Percentiles rank a stretch among this genome's conserved stretches.
These are phyloP conservation scores for Boletus edulis DNA, from an alignment of 768 basidiomycete genomes.

Conservation along the genomic window DNA sequence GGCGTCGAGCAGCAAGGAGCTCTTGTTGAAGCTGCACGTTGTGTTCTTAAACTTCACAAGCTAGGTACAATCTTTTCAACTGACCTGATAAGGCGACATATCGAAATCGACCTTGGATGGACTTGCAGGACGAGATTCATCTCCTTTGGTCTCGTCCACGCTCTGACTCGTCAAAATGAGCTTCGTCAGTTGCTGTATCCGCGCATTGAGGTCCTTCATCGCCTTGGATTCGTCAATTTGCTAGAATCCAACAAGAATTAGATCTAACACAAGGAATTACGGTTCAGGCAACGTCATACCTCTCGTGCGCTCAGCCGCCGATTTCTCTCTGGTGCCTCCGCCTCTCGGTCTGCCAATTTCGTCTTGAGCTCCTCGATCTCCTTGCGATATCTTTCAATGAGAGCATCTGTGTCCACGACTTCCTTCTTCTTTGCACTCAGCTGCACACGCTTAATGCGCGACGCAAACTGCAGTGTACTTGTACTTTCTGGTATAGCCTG, in stretches of 20 bases:
- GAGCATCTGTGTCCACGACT: conserved; percentile 87
- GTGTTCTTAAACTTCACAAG: not conserved
- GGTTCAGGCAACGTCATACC: conserved; percentile 22
- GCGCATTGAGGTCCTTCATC: conserved; percentile 76
- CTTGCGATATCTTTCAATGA: conserved; percentile 91
- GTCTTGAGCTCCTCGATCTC: conserved; percentile 89
- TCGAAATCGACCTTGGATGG: conserved; percentile 90
- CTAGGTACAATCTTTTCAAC: not conserved
- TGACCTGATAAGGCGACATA: conserved; percentile 80
- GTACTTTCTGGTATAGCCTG: conserved; percentile 79
- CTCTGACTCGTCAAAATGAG: conserved; percentile 84
- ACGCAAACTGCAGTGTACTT: conserved; percentile 89
- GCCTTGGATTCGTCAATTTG: conserved; percentile 84
- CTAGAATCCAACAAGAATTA: conserved; percentile 33
- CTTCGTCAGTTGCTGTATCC: conserved; percentile 81
- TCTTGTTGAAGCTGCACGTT: conserved; percentile 75
- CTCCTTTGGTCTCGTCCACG: conserved; percentile 65
- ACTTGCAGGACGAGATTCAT: conserved; percentile 74
- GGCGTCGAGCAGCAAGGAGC: conserved; percentile 70
- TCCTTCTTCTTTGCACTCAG: conserved; percentile 91
- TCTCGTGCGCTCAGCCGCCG: conserved; percentile 46
- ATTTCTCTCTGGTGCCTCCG: conserved; percentile 50
- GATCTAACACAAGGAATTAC: not conserved
- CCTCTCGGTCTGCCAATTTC: conserved; percentile 68
- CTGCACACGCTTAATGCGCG: conserved; percentile 86